These are phyloP conservation scores for Globisporangium abappressorium DNA, from an alignment of 352 stramenopile species.

Conservation along the genomic window DNA sequence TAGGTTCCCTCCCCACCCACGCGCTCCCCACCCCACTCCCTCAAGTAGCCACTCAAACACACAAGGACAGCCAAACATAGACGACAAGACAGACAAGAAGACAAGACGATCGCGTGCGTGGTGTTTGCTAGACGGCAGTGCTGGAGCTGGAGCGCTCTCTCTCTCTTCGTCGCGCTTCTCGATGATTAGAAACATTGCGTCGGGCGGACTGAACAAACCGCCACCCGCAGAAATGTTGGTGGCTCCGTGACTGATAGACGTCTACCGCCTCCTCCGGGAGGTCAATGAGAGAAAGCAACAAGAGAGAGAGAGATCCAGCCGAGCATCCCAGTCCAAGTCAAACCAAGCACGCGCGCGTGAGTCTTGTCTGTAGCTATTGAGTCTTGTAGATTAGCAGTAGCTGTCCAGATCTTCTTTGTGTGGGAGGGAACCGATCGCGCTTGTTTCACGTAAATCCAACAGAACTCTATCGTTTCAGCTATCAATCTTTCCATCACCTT, in stretches of 20 bases:
- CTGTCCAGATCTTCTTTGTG: slow-evolving; percentile 2
- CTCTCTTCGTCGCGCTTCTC: slow-evolving; percentile 40
- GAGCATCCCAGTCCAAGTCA: not conserved
- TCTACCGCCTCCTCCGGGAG: slow-evolving; percentile 47
- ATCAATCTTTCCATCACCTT: not conserved
- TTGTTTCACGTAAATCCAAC: not conserved
- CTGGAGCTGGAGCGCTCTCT: not conserved
- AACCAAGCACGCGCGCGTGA: not conserved
- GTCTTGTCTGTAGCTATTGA: not conserved
- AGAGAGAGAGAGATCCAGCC: not conserved
- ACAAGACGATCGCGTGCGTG: not conserved
- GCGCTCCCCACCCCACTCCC: slow-evolving; percentile 13
- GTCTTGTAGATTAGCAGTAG: not conserved
- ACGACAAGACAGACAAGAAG: not conserved
- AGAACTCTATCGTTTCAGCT: not conserved
- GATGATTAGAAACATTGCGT: slow-evolving; percentile 84
- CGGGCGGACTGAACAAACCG: slow-evolving; percentile 85
- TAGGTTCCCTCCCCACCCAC: slow-evolving; percentile 33
- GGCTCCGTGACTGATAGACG: slow-evolving; percentile 76
- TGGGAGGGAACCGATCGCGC: slow-evolving; percentile 5
- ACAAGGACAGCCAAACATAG: not conserved
- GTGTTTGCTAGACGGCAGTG: not conserved
- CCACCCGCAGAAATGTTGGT: slow-evolving; percentile 79
- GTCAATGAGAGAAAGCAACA: slow-evolving; percentile 61
- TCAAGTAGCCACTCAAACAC: slow-evolving; percentile 15